Evolutionary conservation across 2,329 filamentous ascomycete genomes (phyloP).

Genomic region (Pezicula rhizophila): DNA sequence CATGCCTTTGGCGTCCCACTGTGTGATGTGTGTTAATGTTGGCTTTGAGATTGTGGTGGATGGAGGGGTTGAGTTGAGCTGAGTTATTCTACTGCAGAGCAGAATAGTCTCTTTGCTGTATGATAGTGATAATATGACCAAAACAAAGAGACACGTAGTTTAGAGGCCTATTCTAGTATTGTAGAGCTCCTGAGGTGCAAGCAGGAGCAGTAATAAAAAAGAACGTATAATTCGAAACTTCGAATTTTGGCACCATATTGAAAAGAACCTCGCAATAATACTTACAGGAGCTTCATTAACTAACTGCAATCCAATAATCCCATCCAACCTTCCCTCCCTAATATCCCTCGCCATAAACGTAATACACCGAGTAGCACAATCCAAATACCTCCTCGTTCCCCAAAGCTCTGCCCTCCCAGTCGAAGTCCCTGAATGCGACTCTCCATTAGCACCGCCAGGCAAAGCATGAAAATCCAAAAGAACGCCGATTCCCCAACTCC

Average conservation of each 20-base stretch:
- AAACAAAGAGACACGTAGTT: too few species aligned
- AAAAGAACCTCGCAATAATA: too few species aligned
- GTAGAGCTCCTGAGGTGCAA: too few species aligned
- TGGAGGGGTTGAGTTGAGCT: too few species aligned
- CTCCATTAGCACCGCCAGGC: constrained; percentile 50
- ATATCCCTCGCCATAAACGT: constrained; percentile 45
- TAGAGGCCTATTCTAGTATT: too few species aligned
- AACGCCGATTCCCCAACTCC: constrained; percentile 43
- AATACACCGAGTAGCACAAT: constrained; percentile 40
- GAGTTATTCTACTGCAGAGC: too few species aligned
- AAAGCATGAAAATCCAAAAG: constrained; percentile 54
- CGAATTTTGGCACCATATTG: too few species aligned
- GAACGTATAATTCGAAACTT: too few species aligned
- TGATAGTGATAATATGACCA: too few species aligned
- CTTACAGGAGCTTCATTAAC: constrained; percentile 43
- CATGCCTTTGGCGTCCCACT: constrained; percentile 42
- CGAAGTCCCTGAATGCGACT: constrained; percentile 50
- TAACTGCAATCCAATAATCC: constrained; percentile 50
- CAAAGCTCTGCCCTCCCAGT: constrained; percentile 46
- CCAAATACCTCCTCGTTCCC: constrained; percentile 35
- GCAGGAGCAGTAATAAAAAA: too few species aligned
- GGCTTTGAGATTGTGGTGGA: too few species aligned
- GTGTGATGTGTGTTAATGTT: constrained; percentile 4
- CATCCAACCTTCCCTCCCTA: constrained; percentile 21
- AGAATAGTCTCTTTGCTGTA: too few species aligned